phyloP scores from a whole-genome alignment of 31 red algal genomes.

The Asparagopsis taxiformis region DNA sequence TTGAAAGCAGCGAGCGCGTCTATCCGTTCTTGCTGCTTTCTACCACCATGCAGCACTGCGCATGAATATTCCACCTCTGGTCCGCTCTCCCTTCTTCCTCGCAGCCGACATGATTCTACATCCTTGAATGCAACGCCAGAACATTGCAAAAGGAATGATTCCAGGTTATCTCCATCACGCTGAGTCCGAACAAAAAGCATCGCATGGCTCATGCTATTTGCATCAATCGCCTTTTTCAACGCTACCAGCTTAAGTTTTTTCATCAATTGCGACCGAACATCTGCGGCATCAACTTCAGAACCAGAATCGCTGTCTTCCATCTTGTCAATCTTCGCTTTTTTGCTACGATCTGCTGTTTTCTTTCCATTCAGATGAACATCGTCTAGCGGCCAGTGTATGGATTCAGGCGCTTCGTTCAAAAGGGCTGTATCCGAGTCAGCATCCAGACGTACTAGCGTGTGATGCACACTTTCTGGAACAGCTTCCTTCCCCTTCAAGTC shows the following conservation, averaged over 20 bases:
- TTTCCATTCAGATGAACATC: slow-evolving; percentile 33
- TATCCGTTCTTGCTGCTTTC: slow-evolving; percentile 40
- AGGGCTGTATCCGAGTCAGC: slow-evolving; percentile 55
- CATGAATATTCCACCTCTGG: slow-evolving; percentile 78
- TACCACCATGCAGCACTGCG: slow-evolving; percentile 47
- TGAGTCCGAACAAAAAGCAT: slow-evolving; percentile 89
- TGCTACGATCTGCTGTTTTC: neutral
- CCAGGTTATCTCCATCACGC: slow-evolving; percentile 71
- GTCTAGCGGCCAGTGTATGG: slow-evolving; percentile 51
- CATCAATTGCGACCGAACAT: slow-evolving; percentile 56
- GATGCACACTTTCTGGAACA: slow-evolving; percentile 72
- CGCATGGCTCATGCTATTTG: slow-evolving; percentile 76
- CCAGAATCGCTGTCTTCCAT: neutral
- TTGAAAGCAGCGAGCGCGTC: slow-evolving; percentile 73
- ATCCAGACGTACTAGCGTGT: slow-evolving; percentile 66
- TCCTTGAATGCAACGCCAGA: slow-evolving; percentile 31
- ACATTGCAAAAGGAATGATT: slow-evolving; percentile 68
- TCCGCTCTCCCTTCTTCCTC: slow-evolving; percentile 40
- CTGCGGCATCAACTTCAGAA: slow-evolving; percentile 41
- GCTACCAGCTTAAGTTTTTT: slow-evolving; percentile 75
- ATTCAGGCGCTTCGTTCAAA: slow-evolving; percentile 24
- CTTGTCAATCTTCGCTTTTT: slow-evolving; percentile 1
- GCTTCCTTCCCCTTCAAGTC: slow-evolving; percentile 81
- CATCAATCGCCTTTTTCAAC: slow-evolving; percentile 61
- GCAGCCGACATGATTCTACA: slow-evolving; percentile 30